phyloP scores from a whole-genome alignment of 2,329 filamentous ascomycete genomes.

The Diaporthe citriasiana region DNA sequence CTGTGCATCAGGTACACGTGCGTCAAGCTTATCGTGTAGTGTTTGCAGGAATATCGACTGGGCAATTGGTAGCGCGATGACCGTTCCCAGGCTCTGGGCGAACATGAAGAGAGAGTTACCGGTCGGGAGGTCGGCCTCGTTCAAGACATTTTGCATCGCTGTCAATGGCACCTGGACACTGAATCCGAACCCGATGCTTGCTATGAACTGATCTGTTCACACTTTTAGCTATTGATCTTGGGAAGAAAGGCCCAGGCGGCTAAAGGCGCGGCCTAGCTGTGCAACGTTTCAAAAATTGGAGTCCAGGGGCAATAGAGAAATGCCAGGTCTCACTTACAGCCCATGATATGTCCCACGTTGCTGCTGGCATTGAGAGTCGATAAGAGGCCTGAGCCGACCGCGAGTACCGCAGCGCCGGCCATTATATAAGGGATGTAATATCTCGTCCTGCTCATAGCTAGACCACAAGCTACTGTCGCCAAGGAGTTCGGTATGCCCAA shows the following conservation, averaged over 20 bases:
- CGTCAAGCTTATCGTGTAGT: neutral
- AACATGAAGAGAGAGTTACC: slow-evolving; percentile 25
- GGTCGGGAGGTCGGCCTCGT: neutral
- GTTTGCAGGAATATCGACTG: slow-evolving; percentile 10
- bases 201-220: slow-evolving; percentile 24
- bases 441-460: slow-evolving; percentile 1
- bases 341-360: slow-evolving; percentile 5
- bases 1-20: neutral
- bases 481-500: slow-evolving; percentile 25
- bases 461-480: slow-evolving; percentile 27
- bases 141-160: slow-evolving; percentile 37
- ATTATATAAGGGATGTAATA: slow-evolving; percentile 32
- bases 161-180: slow-evolving; percentile 31
- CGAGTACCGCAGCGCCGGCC: slow-evolving; percentile 23
- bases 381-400: slow-evolving; percentile 27
- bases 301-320: too few species aligned
- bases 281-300: too few species aligned
- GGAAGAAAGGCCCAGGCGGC: neutral
- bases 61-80: slow-evolving; percentile 8
- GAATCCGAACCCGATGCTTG: slow-evolving; percentile 32
- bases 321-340: neutral
- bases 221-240: neutral
- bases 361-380: slow-evolving; percentile 8
- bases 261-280: too few species aligned
- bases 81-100: neutral